Evolutionary conservation across 1,284 basidiomycete species (phyloP).

Genomic region (Apiotrichum domesticum): DNA sequence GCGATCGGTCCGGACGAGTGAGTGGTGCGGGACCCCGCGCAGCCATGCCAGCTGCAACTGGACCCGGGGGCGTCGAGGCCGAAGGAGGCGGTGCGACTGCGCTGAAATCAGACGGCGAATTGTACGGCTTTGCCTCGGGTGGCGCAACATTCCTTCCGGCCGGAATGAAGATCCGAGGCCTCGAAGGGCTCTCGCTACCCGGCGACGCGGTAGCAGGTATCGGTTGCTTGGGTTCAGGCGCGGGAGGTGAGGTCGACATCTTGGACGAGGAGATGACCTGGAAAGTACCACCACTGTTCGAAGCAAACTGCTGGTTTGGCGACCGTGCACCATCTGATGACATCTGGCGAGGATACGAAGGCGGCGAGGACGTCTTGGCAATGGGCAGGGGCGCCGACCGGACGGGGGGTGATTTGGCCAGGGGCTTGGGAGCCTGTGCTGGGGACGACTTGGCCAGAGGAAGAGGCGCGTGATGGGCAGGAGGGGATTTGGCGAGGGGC

Average conservation of each 20-base stretch:
- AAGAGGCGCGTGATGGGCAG: neutral
- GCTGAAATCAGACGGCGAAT: neutral
- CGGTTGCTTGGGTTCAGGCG: neutral
- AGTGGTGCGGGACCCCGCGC: conserved; percentile 1
- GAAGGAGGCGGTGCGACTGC: neutral
- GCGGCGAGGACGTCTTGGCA: neutral
- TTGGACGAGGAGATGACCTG: neutral
- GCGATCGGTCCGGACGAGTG: neutral
- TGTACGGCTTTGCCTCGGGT: neutral
- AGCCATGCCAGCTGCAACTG: neutral
- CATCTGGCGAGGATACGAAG: neutral
- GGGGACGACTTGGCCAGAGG: neutral
- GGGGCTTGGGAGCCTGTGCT: neutral
- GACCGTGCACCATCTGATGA: neutral
- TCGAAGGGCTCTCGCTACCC: neutral
- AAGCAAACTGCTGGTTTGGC: neutral
- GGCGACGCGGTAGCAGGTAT: neutral
- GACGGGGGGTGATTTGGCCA: neutral
- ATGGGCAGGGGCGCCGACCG: neutral
- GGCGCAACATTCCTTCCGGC: neutral
- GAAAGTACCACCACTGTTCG: conserved; percentile 1
- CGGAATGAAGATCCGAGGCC: conserved; percentile 1
- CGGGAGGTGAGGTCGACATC: neutral
- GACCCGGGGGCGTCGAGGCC: neutral
- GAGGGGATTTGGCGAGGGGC: neutral